Conservation (phyloP, 106 monocot species). For the Dactylorhiza incarnata region DNA sequence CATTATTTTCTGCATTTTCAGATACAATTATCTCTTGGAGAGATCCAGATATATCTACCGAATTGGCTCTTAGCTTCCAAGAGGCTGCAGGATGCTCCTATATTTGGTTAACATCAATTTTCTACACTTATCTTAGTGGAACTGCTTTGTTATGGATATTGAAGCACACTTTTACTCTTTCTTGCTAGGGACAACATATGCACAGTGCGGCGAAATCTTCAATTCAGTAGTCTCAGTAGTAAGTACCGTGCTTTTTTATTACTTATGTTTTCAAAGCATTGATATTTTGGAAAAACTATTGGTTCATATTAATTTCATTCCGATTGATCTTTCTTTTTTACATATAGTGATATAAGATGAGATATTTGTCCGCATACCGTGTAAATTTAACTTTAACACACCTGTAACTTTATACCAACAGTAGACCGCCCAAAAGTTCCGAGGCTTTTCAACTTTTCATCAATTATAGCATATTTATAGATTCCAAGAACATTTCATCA, state of each 20-base stretch:
- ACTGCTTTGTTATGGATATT: not conserved
- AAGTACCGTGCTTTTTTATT: constrained; percentile 19
- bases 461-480: no score
- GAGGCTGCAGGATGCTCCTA: constrained; percentile 90
- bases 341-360: not conserved
- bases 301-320: not conserved
- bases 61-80: constrained; percentile 93
- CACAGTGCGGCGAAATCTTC: constrained; percentile 72
- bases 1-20: constrained; percentile 20
- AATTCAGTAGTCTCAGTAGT: constrained; percentile 70
- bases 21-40: constrained; percentile 98
- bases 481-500: no score
- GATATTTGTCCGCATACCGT: not conserved
- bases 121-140: not conserved
- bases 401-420: not conserved
- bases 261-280: not conserved
- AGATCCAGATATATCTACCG: constrained; percentile 63
- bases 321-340: not conserved
- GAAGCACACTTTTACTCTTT: not conserved
- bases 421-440: no score
- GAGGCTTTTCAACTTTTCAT: no score
- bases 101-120: constrained; percentile 46
- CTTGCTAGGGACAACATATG: constrained; percentile 67
- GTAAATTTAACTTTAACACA: not conserved
- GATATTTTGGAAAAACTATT: not conserved